Evolutionary conservation across 2,329 filamentous ascomycete species (phyloP).

Genomic region (Pseudogymnoascus sp.): DNA sequence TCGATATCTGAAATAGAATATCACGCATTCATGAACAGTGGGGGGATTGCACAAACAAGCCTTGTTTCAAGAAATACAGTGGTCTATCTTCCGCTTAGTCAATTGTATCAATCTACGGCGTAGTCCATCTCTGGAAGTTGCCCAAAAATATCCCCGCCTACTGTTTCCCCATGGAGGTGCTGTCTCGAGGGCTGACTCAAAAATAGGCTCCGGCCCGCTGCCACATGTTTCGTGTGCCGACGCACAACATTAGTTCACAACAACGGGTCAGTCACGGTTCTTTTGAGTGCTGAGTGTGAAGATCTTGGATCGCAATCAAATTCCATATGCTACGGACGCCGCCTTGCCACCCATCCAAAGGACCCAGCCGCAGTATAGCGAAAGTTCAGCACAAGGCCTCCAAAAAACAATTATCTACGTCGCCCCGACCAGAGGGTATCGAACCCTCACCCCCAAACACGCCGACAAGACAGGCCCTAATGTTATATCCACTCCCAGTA

Average conservation of each 20-base stretch:
- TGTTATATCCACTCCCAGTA: constrained; percentile 7
- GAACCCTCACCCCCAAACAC: neutral
- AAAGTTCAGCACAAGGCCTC: neutral
- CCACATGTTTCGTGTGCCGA: neutral
- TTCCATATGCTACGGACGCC: neutral
- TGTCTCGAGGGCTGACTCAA: neutral
- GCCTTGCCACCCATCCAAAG: neutral
- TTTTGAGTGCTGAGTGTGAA: neutral
- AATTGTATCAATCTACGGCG: neutral
- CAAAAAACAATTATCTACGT: neutral
- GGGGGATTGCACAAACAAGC: neutral
- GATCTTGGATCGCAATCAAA: neutral
- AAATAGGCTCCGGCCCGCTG: neutral
- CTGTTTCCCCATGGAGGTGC: neutral
- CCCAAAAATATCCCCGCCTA: neutral
- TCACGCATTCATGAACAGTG: neutral
- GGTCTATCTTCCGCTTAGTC: neutral
- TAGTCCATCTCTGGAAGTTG: neutral
- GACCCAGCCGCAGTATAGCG: constrained; percentile 3
- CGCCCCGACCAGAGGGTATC: neutral
- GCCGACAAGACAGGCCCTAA: constrained; percentile 1
- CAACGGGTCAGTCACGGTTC: neutral
- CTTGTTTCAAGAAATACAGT: neutral
- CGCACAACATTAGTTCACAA: neutral
- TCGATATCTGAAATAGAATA: neutral